These are phyloP conservation scores for Cyberlindnera mississippiensis DNA, from an alignment of 805 yeast genomes.

Conservation along the genomic window DNA sequence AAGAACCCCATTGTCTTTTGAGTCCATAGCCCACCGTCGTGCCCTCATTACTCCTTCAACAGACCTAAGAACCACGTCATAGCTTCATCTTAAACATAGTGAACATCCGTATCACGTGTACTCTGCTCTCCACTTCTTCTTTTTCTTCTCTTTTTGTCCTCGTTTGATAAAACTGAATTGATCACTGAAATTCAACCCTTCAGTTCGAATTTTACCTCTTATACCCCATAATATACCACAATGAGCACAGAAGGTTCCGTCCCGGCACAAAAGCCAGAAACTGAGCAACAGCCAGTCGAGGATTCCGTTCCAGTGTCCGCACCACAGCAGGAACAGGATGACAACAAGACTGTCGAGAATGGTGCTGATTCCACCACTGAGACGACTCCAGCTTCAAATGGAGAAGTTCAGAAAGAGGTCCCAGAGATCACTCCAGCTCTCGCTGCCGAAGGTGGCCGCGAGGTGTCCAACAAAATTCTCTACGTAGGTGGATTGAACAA, in stretches of 20 bases:
- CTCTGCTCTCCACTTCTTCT: too few species aligned
- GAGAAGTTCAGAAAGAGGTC: background rate
- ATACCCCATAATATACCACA: background rate
- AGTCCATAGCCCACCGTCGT: too few species aligned
- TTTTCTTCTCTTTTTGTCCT: too few species aligned
- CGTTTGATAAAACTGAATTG: too few species aligned
- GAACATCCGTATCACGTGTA: too few species aligned
- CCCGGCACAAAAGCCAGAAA: background rate
- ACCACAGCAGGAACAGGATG: background rate
- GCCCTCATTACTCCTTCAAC: too few species aligned
- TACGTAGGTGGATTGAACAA: conserved; percentile 75
- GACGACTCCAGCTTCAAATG: background rate
- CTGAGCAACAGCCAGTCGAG: conserved; percentile 1
- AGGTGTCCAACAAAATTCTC: conserved; percentile 64
- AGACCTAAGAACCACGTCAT: too few species aligned
- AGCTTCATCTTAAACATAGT: too few species aligned
- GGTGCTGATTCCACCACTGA: background rate
- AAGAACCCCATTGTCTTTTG: too few species aligned
- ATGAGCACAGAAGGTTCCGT: conserved; percentile 9
- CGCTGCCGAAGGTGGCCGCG: conserved; percentile 79
- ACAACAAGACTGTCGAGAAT: background rate
- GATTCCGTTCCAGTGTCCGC: too few species aligned
- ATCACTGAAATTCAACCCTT: too few species aligned
- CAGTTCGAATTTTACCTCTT: background rate
- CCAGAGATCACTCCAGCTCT: conserved; percentile 51